phyloP scores from a whole-genome alignment of 768 basidiomycete species.

The Tricholoma matsutake region DNA sequence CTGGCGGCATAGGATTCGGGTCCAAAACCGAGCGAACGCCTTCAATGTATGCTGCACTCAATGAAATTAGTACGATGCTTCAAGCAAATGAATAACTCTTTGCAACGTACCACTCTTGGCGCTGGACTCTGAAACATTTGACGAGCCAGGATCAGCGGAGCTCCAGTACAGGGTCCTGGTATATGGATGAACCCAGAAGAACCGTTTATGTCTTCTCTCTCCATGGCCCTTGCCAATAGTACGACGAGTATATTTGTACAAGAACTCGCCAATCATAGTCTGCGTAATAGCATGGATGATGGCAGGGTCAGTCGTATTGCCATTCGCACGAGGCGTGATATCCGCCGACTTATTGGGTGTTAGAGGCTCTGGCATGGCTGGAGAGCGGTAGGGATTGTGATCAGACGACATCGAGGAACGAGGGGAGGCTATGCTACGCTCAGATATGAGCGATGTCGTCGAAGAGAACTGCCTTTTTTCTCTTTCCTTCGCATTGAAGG shows the following conservation, averaged over 20 bases:
- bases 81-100: background rate
- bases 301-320: constrained; percentile 75
- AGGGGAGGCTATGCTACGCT: constrained; percentile 65
- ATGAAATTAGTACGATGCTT: constrained; percentile 9
- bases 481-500: constrained; percentile 48
- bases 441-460: constrained; percentile 68
- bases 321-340: constrained; percentile 37
- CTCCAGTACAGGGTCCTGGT: constrained; percentile 98
- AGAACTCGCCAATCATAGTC: constrained; percentile 99
- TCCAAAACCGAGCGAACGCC: constrained; percentile 90
- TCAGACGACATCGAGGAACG: constrained; percentile 84
- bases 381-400: constrained; percentile 49
- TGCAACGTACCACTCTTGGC: constrained; percentile 88
- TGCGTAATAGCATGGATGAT: constrained; percentile 98
- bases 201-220: constrained; percentile 86
- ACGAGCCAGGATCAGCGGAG: constrained; percentile 87
- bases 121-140: constrained; percentile 84
- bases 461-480: constrained; percentile 60
- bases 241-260: constrained; percentile 95
- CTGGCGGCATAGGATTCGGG: constrained; percentile 94
- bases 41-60: constrained; percentile 79
- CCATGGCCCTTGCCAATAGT: constrained; percentile 89
- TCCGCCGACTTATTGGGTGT: constrained; percentile 48
- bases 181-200: constrained; percentile 99
- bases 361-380: constrained; percentile 34